Percentiles rank a stretch among this genome's conserved stretches.
These are phyloP conservation scores for Dioscorea dumetorum DNA, from an alignment of 106 monocot genomes.

Conservation along the genomic window DNA sequence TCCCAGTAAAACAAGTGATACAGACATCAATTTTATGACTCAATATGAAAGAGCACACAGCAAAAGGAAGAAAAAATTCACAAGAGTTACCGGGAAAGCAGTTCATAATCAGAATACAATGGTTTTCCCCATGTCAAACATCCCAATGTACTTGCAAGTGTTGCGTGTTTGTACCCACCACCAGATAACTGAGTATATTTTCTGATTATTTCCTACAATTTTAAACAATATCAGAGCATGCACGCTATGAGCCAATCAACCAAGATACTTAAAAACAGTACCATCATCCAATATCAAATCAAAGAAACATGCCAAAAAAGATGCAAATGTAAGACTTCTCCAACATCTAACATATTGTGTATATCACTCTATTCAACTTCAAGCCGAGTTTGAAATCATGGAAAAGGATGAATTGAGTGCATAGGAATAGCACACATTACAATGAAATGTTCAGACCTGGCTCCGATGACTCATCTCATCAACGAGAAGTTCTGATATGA, in stretches of 20 bases:
- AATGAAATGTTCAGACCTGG: conserved; percentile 27
- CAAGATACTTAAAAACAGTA: too few relatives aligned
- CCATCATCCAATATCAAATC: too few relatives aligned
- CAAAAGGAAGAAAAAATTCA: not conserved
- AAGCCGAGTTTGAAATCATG: too few relatives aligned
- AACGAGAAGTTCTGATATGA: conserved; percentile 94
- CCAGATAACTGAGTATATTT: conserved; percentile 72
- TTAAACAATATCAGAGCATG: not conserved
- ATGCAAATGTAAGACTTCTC: too few relatives aligned
- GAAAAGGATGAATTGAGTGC: too few relatives aligned
- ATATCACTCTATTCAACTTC: too few relatives aligned
- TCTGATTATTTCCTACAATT: conserved; percentile 68
- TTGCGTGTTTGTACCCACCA: conserved; percentile 66
- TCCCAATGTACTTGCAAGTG: conserved; percentile 86
- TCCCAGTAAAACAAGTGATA: not conserved
- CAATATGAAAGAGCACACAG: not conserved
- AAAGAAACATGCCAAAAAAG: too few relatives aligned
- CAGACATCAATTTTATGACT: not conserved
- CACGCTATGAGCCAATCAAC: too few relatives aligned
- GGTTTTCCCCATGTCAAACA: conserved; percentile 88
- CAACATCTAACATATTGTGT: too few relatives aligned
- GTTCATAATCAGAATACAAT: conserved; percentile 71
- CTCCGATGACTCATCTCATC: conserved; percentile 64
- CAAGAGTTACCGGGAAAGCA: conserved; percentile 51
- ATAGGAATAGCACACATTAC: too few relatives aligned